Evolutionary conservation across 371 early-diverging fungal genomes (phyloP).

Genomic region (Mortierella sp.): DNA sequence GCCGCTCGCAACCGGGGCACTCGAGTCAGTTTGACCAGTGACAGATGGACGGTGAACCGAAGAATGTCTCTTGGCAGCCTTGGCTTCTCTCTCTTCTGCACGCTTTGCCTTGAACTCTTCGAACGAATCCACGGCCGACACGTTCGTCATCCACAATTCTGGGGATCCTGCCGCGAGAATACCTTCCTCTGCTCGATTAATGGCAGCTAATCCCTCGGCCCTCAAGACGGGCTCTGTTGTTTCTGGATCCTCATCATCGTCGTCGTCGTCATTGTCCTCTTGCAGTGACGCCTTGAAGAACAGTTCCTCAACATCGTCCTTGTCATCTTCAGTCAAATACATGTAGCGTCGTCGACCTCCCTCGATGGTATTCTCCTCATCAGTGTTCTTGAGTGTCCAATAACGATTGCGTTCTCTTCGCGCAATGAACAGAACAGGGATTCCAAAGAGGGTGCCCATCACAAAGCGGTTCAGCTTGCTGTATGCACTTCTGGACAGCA

Average conservation of each 20-base stretch:
- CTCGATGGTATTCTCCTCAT: constrained; percentile 28
- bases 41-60: no score
- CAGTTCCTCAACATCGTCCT: constrained; percentile 24
- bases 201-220: constrained; percentile 1
- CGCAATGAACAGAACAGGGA: constrained; percentile 30
- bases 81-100: constrained; percentile 27
- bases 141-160: constrained; percentile 4
- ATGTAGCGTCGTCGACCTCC: constrained; percentile 43
- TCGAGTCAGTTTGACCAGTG: not conserved
- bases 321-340: constrained; percentile 30
- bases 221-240: no score
- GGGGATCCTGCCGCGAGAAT: not conserved
- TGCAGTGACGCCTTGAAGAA: constrained; percentile 44
- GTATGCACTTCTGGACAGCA: constrained; percentile 27
- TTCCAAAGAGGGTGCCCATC: constrained; percentile 37
- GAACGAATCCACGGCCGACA: constrained; percentile 23
- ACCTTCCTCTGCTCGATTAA: constrained; percentile 41
- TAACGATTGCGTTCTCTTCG: constrained; percentile 31
- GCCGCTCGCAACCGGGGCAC: not conserved
- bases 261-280: constrained; percentile 1
- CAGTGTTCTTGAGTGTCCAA: constrained; percentile 18
- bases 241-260: not conserved
- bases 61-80: constrained; percentile 3
- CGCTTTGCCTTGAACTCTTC: constrained; percentile 40
- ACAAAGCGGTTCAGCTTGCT: constrained; percentile 20